phyloP scores from a whole-genome alignment of 2,329 filamentous ascomycete genomes.

The Aspergillus thermomutatus region DNA sequence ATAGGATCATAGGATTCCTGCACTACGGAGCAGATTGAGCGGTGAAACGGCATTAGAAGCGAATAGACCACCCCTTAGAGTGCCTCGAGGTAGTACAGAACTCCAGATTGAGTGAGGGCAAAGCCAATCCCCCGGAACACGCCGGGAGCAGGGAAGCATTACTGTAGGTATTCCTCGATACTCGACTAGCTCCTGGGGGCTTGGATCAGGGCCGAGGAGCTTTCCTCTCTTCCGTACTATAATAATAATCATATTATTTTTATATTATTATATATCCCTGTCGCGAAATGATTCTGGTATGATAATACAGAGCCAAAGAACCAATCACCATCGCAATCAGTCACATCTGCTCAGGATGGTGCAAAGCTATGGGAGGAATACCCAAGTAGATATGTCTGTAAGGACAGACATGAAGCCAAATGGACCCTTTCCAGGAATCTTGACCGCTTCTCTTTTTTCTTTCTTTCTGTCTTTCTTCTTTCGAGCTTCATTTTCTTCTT shows the following conservation, averaged over 20 bases:
- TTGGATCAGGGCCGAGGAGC: neutral
- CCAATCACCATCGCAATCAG: conserved; percentile 5
- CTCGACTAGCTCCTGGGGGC: neutral
- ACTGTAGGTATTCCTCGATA: neutral
- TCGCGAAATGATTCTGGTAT: neutral
- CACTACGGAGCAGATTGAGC: conserved; percentile 15
- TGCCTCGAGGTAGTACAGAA: too few relatives aligned
- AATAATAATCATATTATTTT: neutral
- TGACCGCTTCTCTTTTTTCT: conserved; percentile 18
- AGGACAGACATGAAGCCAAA: conserved; percentile 12
- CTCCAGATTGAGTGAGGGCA: neutral
- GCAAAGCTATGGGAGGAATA: conserved; percentile 8
- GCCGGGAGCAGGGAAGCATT: conserved; percentile 17
- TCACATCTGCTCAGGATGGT: conserved; percentile 11
- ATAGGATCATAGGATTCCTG: conserved; percentile 13
- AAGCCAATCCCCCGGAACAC: conserved; percentile 25
- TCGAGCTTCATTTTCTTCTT: conserved; percentile 2
- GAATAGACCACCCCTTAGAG: conserved; percentile 10
- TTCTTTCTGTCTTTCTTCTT: neutral
- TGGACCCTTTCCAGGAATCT: conserved; percentile 7
- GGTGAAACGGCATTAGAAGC: conserved; percentile 22
- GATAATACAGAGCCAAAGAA: neutral
- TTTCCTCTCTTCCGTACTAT: too few relatives aligned
- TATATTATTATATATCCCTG: neutral
- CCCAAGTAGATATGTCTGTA: neutral